Conservation (phyloP, 23 red algal genomes). For the Gracilaria vermiculophylla region DNA sequence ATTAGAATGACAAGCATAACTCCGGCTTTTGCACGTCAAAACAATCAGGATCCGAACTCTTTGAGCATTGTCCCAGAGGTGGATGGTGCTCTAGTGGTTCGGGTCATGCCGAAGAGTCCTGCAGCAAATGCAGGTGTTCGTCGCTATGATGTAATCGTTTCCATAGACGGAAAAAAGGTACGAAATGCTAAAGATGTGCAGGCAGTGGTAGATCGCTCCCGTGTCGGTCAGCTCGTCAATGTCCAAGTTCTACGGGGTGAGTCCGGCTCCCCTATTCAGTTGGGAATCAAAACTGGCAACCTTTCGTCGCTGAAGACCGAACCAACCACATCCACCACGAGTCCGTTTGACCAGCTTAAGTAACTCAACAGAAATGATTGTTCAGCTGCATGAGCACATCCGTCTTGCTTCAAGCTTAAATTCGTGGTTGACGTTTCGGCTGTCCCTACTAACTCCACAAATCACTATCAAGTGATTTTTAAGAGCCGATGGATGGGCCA, state of each 20-base stretch:
- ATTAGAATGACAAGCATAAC: constrained; percentile 91
- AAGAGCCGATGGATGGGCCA: not conserved
- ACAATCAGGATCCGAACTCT: constrained; percentile 96
- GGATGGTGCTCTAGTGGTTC: constrained; percentile 86
- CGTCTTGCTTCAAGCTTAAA: not conserved
- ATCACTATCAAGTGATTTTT: not conserved
- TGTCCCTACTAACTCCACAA: not conserved
- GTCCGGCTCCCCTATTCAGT: constrained; percentile 44
- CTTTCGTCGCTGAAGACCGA: constrained; percentile 46
- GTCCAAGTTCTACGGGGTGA: constrained; percentile 79
- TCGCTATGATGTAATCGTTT: constrained; percentile 92
- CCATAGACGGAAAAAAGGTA: constrained; percentile 80
- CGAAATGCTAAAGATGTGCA: constrained; percentile 88
- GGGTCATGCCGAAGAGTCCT: constrained; percentile 94
- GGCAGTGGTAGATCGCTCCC: constrained; percentile 68
- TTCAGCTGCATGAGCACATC: not conserved
- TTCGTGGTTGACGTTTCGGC: not conserved
- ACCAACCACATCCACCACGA: not conserved
- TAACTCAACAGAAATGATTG: not conserved
- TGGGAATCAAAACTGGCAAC: constrained; percentile 88
- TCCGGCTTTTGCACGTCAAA: constrained; percentile 80
- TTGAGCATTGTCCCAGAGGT: constrained; percentile 91
- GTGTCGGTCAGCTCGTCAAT: constrained; percentile 86
- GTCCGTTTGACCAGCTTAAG: not conserved
- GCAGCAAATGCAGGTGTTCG: constrained; percentile 88